Evolutionary conservation across 169 alveolate genomes (phyloP), one percentile per base, ranked within the genome.

Genomic region (Plasmodium ovale): DNA sequence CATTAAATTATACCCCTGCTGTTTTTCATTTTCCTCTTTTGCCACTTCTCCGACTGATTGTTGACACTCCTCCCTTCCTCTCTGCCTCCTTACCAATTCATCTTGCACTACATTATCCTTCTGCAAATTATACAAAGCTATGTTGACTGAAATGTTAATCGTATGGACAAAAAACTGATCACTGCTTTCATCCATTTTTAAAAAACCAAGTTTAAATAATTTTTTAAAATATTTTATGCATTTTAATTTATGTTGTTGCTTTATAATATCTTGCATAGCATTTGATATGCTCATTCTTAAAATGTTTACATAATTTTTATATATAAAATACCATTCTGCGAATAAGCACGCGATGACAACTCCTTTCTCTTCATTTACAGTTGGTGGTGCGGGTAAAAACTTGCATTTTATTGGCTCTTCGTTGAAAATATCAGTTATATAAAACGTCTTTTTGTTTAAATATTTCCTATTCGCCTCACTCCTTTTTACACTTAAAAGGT

Each of bases 301-400:
- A 65, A 82, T 39, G 21, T 82, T 82, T 65, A 65, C 64, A 54
- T 82, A 82, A 65, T 82, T 82, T 56, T 82, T 82, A 82, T 82
- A 82, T 29, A 82, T 65, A 64, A 65, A 25, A 69, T 65, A 65
- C 90, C 90, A 82, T 23, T 82, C 90, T 9, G 90, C 90, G 65
- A 82, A 82, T 33, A 82, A 47, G 21, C 60, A 82, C 0, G 90
- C 90, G 51, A 82, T 82, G 9, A 65, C 33, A 33, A 82, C 42
- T 39, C 90, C 90, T 19, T 42, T 82, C 37, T 82, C 82, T 64
- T 82, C 82, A 37, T 39, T 65, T 54, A 82, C 37, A 23, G 21
- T n/a, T 31, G 90, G 90, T 1, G 90, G 90, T 27, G 82, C 19
- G 2, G 90, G 90, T 35, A 82, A 82, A 59, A 33, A 82, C 35